Evolutionary conservation across 2,329 filamentous ascomycete species (phyloP).

Genomic region (Xylaria sp.): DNA sequence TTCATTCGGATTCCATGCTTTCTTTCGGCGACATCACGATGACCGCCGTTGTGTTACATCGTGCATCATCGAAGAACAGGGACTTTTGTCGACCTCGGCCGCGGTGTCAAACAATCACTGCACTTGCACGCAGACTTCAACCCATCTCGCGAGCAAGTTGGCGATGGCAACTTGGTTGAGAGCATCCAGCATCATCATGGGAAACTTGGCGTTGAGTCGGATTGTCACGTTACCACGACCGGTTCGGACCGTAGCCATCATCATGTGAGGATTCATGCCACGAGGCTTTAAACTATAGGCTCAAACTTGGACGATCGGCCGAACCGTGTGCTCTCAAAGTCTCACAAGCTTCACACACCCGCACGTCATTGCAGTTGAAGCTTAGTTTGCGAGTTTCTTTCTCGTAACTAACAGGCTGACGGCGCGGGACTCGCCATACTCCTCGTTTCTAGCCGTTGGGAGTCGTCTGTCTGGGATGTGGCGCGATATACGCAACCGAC

Average conservation of each 20-base stretch:
- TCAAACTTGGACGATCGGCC: slow-evolving; percentile 19
- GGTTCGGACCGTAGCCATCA: slow-evolving; percentile 8
- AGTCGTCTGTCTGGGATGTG: neutral
- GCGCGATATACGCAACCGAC: neutral
- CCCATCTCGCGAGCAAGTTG: slow-evolving; percentile 2
- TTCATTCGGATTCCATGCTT: slow-evolving; percentile 4
- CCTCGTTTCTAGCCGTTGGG: neutral
- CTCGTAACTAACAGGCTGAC: slow-evolving; percentile 11
- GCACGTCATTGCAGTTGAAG: slow-evolving; percentile 35
- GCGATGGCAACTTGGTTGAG: slow-evolving; percentile 4
- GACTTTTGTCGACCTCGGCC: slow-evolving; percentile 4
- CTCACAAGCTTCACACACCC: slow-evolving; percentile 35
- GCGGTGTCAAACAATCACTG: neutral
- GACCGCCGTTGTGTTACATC: slow-evolving; percentile 22
- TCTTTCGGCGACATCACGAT: slow-evolving; percentile 13
- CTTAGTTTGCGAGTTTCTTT: slow-evolving; percentile 19
- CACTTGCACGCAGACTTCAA: neutral
- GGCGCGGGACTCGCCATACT: neutral
- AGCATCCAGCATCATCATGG: neutral
- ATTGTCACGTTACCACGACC: slow-evolving; percentile 15
- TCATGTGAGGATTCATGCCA: slow-evolving; percentile 34
- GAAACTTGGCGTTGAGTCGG: slow-evolving; percentile 22
- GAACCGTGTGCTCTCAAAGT: slow-evolving; percentile 31
- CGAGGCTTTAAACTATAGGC: slow-evolving; percentile 36
- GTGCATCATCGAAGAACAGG: slow-evolving; percentile 20